phyloP scores from a whole-genome alignment of 306 rosid species.

The Cicer pinnatifidum region DNA sequence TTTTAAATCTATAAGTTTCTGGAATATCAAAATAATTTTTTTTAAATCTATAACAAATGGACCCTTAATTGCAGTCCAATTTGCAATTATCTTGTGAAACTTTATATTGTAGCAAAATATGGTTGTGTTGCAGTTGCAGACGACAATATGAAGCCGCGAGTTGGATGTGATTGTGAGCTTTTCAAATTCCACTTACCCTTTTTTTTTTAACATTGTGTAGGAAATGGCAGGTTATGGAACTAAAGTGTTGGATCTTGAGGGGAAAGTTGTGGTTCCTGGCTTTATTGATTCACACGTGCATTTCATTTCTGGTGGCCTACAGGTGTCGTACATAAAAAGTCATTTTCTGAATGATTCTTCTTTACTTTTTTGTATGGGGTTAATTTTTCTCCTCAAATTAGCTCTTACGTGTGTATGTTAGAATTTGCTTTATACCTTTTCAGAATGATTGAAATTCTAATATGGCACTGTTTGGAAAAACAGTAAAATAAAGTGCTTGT shows the following conservation, averaged over 20 bases:
- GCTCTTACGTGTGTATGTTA: background rate
- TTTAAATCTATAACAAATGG: too few species aligned
- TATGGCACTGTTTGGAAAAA: too few species aligned
- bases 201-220: constrained; percentile 48
- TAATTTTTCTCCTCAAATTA: background rate
- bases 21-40: too few species aligned
- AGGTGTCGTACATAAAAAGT: constrained; percentile 51
- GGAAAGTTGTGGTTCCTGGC: constrained; percentile 86
- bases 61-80: too few species aligned
- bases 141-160: too few species aligned
- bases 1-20: too few species aligned
- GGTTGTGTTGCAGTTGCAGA: too few species aligned
- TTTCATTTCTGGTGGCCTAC: constrained; percentile 72
- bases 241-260: constrained; percentile 65
- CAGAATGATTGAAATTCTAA: background rate
- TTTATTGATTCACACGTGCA: constrained; percentile 88
- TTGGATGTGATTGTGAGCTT: too few species aligned
- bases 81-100: too few species aligned
- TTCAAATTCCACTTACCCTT: too few species aligned
- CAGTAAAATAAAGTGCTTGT: too few species aligned
- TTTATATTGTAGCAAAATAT: too few species aligned
- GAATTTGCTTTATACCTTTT: background rate
- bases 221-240: constrained; percentile 70
- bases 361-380: background rate
- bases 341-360: background rate